These are phyloP conservation scores for Periconia sp. DNA, from an alignment of 2,329 filamentous ascomycete species.

Conservation along the genomic window DNA sequence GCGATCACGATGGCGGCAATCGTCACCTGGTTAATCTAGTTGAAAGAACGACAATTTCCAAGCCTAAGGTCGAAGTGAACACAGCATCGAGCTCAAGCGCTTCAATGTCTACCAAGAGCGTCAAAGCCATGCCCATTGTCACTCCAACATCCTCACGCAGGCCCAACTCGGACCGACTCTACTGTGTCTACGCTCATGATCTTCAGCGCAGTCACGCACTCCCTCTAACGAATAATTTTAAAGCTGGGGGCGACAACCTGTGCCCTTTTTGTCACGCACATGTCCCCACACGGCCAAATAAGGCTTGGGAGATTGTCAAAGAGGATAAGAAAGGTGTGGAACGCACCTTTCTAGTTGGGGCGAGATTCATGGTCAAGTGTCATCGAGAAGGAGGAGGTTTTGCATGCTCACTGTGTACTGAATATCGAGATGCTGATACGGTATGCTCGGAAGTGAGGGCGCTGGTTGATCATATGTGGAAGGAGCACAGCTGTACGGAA, in stretches of 20 bases:
- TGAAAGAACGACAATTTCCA: too few relatives aligned
- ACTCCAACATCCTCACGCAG: too few relatives aligned
- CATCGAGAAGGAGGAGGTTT: conserved; percentile 36
- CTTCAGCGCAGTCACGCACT: conserved; percentile 29
- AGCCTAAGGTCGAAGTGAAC: too few relatives aligned
- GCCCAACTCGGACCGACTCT: conserved; percentile 21
- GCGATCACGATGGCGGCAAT: too few relatives aligned
- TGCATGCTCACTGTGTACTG: conserved; percentile 38
- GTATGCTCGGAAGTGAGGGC: conserved; percentile 27
- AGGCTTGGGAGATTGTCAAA: conserved; percentile 39
- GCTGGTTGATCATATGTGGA: conserved; percentile 43
- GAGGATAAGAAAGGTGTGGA: conserved; percentile 6
- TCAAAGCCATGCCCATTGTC: conserved; percentile 9
- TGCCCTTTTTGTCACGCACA: conserved; percentile 37
- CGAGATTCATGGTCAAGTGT: conserved; percentile 39
- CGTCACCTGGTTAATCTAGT: too few relatives aligned
- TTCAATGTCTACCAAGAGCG: conserved; percentile 9
- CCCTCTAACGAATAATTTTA: conserved; percentile 32
- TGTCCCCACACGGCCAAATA: conserved; percentile 25
- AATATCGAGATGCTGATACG: conserved; percentile 32
- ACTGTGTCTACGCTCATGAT: conserved; percentile 39
- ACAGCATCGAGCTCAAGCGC: too few relatives aligned
- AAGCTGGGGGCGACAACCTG: conserved; percentile 23
- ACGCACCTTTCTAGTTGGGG: conserved; percentile 28
- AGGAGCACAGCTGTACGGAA: conserved; percentile 35